Evolutionary conservation across 306 rosid species (phyloP).

Genomic region (Abrus pulchellus): DNA sequence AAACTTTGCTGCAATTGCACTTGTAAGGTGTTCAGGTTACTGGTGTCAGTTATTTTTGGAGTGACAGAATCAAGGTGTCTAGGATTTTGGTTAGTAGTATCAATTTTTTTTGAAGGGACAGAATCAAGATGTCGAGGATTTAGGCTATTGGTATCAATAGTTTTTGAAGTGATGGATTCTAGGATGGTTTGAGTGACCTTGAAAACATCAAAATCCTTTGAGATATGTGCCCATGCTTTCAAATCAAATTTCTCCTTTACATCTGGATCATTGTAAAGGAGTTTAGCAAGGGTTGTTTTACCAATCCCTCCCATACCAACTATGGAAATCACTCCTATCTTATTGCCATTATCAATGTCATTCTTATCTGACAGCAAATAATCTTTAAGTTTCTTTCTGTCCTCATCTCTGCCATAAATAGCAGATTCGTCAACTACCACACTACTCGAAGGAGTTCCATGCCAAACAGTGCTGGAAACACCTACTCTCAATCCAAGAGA

Average conservation of each 20-base stretch:
- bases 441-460: conserved; percentile 48
- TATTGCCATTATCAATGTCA: background rate
- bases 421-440: conserved; percentile 38
- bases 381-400: conserved; percentile 10
- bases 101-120: background rate
- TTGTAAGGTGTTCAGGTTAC: conserved; percentile 48
- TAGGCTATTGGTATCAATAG: conserved; percentile 31
- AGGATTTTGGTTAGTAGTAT: too few species aligned
- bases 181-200: conserved; percentile 27
- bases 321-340: conserved; percentile 32
- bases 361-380: conserved; percentile 23
- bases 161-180: conserved; percentile 12
- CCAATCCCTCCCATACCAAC: conserved; percentile 43
- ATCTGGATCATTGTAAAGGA: conserved; percentile 3
- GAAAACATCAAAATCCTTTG: conserved; percentile 16
- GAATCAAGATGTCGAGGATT: conserved; percentile 46
- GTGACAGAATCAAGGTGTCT: too few species aligned
- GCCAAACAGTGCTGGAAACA: conserved; percentile 1
- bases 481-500: conserved; percentile 49
- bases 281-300: conserved; percentile 36
- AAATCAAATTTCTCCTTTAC: background rate
- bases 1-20: conserved; percentile 7
- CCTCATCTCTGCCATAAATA: conserved; percentile 40
- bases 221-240: conserved; percentile 15
- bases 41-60: background rate